Evolutionary conservation across 495 filamentous ascomycete species (phyloP), one percentile per base, ranked within the genome.

Genomic region (Aspergillus asperescens): DNA sequence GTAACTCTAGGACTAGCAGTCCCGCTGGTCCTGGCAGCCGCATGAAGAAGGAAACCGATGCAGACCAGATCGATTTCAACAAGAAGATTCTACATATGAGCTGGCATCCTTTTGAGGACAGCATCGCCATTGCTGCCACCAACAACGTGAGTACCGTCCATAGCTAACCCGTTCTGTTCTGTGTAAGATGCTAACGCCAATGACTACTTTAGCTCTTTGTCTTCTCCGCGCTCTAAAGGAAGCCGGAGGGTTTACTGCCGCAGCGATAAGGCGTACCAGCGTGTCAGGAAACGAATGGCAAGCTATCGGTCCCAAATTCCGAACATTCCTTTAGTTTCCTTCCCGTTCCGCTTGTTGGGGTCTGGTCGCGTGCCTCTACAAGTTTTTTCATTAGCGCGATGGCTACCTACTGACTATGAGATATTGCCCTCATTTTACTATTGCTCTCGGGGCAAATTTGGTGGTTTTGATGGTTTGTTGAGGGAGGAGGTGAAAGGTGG

Each of bases 71-170:
- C 72, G 93, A 98, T 67, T 98, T 97, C 75, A 97, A 98, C 80
- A 98, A 98, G 85, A 98, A 98, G 83, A 98, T 98, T 67, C 65
- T 98, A 68, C 93, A 98, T 68, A 98, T 98, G 93, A 97, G 93
- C 73, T 98, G 93, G 93, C 93, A 98, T 83, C 93, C 93, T 41
- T 96, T 90, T 66, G 93, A 98, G 76, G 93, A 98, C 75, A 96
- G 92, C 73, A 98, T 98, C 76, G 93, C 93, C 37, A 98, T 98
- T 78, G 93, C 93, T 53, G 93, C 93, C 43, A 98, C 93, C 55
- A 98, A 98, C 77, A 98, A 98, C 72, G 93, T 97, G 72, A 86
- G 89, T 79, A 12, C 35, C 39, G 10, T 43, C 38, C 18, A 27
- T 12, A 24, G 20, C 41, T 32, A 10, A 39, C n/a, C n/a, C n/a